These are phyloP conservation scores for Microstegium vimineum DNA, from an alignment of 176 grass and related monocot species.

Conservation along the genomic window DNA sequence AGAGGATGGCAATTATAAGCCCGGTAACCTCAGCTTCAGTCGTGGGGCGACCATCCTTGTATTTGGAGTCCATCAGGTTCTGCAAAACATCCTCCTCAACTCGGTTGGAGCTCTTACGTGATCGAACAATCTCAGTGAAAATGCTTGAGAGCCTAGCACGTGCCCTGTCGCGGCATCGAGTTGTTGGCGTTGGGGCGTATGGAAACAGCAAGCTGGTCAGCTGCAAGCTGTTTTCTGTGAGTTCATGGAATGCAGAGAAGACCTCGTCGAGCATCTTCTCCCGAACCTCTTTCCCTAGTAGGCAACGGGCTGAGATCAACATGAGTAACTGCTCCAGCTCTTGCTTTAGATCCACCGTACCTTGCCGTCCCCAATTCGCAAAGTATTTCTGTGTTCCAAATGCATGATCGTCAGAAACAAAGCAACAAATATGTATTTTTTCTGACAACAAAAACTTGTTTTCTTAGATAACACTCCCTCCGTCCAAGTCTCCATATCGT, in stretches of 20 bases:
- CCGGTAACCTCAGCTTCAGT: neutral
- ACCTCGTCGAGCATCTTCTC: conserved; percentile 25
- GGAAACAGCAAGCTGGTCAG: conserved; percentile 43
- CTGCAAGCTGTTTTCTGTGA: conserved; percentile 23
- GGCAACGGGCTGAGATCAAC: neutral
- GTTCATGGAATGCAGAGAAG: conserved; percentile 36
- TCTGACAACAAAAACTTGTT: too few species aligned
- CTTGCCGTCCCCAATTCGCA: neutral
- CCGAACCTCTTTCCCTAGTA: neutral
- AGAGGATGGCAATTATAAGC: neutral
- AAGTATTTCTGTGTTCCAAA: too few species aligned
- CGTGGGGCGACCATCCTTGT: neutral
- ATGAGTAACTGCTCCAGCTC: neutral
- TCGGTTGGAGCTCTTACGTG: neutral
- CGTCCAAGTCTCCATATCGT: too few species aligned
- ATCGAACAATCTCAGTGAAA: neutral
- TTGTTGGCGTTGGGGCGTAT: conserved; percentile 30
- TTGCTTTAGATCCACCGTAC: neutral
- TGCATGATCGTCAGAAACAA: too few species aligned
- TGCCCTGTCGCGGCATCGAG: neutral
- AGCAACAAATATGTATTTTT: too few species aligned
- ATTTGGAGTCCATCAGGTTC: neutral
- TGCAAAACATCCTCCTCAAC: neutral
- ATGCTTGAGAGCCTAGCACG: neutral
- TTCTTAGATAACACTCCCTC: too few species aligned